phyloP scores from a whole-genome alignment of 768 basidiomycete species.

The Cantharellus anzutake region DNA sequence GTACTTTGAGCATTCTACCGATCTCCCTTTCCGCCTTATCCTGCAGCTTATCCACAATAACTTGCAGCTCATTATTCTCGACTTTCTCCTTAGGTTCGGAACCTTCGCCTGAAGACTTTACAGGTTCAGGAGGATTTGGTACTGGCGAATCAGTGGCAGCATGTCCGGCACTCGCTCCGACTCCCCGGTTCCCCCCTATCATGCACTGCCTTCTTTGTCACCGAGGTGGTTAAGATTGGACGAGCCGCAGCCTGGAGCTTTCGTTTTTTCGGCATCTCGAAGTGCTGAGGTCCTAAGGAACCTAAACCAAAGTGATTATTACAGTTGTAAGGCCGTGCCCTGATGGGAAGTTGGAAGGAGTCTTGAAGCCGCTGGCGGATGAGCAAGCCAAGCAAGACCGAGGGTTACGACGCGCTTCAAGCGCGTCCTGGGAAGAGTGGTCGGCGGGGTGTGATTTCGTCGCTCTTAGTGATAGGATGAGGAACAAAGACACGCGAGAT shows the following conservation, averaged over 20 bases:
- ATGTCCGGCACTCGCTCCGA: slow-evolving; percentile 14
- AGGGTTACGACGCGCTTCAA: too few species aligned
- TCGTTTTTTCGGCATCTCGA: slow-evolving; percentile 77
- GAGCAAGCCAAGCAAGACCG: too few species aligned
- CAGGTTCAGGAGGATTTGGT: neutral
- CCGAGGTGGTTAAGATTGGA: slow-evolving; percentile 66
- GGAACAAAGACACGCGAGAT: too few species aligned
- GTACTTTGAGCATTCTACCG: slow-evolving; percentile 46
- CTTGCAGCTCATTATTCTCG: slow-evolving; percentile 34
- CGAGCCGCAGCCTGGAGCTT: slow-evolving; percentile 55
- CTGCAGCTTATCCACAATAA: slow-evolving; percentile 60
- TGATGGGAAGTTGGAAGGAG: too few species aligned
- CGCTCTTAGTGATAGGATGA: too few species aligned
- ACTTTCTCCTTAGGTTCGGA: slow-evolving; percentile 10
- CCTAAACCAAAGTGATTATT: too few species aligned
- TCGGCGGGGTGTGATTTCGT: too few species aligned
- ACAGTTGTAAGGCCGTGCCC: too few species aligned
- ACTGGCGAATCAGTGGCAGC: slow-evolving; percentile 3
- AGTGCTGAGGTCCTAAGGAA: slow-evolving; percentile 12
- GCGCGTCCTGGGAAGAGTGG: too few species aligned
- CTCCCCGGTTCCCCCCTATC: slow-evolving; percentile 1
- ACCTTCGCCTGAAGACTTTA: neutral
- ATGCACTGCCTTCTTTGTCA: slow-evolving; percentile 45
- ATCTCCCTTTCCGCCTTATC: slow-evolving; percentile 83
- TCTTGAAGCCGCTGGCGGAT: too few species aligned